A percentile compares a stretch with the other conserved stretches of the same genome.
Conservation (phyloP, 345 rosid species). For the Salix caprea region DNA sequence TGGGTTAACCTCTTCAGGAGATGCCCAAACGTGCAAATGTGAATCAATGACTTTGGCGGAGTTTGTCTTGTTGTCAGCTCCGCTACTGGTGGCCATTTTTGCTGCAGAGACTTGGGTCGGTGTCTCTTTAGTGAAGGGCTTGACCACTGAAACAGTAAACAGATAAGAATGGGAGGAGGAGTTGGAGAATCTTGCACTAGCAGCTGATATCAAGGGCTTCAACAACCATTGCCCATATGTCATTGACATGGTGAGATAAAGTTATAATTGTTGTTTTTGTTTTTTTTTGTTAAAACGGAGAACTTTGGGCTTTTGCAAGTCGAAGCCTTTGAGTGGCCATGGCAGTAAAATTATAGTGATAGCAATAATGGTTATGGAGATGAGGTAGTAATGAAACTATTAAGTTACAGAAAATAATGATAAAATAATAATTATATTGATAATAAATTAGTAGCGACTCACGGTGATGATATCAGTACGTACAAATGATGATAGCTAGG, state of each 20-base stretch:
- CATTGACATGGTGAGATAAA: background rate
- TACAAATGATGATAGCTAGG: no score
- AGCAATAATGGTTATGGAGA: no score
- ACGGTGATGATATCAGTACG: no score
- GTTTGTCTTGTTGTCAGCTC: slow-evolving; percentile 21
- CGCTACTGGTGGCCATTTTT: slow-evolving; percentile 49
- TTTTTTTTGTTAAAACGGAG: background rate
- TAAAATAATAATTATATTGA: no score
- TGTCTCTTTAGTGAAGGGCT: slow-evolving; percentile 14
- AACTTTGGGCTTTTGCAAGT: background rate
- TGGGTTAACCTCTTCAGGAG: slow-evolving; percentile 63
- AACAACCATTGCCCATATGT: slow-evolving; percentile 18
- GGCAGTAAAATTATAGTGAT: no score
- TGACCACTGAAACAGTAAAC: background rate
- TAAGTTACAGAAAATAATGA: no score
- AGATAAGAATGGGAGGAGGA: slow-evolving; percentile 7
- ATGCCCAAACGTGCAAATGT: slow-evolving; percentile 92
- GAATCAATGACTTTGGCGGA: slow-evolving; percentile 60
- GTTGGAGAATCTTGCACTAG: background rate
- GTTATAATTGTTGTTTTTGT: background rate
- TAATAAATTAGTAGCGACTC: no score
- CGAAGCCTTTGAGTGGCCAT: no score
- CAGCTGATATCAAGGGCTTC: slow-evolving; percentile 27
- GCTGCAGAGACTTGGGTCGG: slow-evolving; percentile 19
- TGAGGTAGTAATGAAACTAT: no score